Base-by-base conservation (phyloP, 1,284 basidiomycete species). In the Serendipita sp. region DNA sequence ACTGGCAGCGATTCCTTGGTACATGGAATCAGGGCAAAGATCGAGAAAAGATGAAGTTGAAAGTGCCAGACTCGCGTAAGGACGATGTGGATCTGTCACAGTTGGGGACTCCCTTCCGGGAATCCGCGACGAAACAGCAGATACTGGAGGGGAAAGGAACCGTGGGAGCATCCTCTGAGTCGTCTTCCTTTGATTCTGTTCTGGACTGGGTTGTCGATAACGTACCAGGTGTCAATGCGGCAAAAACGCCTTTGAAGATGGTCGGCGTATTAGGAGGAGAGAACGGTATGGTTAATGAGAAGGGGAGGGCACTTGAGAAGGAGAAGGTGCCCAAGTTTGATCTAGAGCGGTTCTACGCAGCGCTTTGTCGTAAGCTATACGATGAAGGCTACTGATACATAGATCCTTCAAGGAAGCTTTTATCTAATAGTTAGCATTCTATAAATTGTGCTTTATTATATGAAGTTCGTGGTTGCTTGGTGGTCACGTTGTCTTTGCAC, bases 301-400 rank as follows among this genome's bases (percentile, higher is more conserved):
- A 68, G 67, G 73, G 69, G 66, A 67, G 67, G 47, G 6, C 45
- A 2, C 61, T 43, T 41, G 69, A 65, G 65, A 78, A 77, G 58
- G 85, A 87, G 62, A 82, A 29, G 53, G 29, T 42, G 35, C 62
- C 62, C 3, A 4, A 82, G 72, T 76, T 78, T 66, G 85, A 88
- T 68, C 71, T 90, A 66, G 88, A 91, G 71, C 74, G 81, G 67
- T 87, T 91, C 70, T 90, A 89, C 69, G 76, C 90, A 44, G 84
- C 87, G 5, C 70, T 91, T 32, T 80, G 84, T 65, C 80, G 83
- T 70, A 89, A 86, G 73, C 71, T 91, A 73, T 89, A 89, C 67
- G 85, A 91, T 64, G 87, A 90, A 70, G 89, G 88, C 17, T 69
- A 91, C 68, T 91, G 76, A 66, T 12, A 35, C 12, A 29, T 60